Evolutionary conservation across 768 basidiomycete species (phyloP).

Genomic region (Exidia glandulosa): DNA sequence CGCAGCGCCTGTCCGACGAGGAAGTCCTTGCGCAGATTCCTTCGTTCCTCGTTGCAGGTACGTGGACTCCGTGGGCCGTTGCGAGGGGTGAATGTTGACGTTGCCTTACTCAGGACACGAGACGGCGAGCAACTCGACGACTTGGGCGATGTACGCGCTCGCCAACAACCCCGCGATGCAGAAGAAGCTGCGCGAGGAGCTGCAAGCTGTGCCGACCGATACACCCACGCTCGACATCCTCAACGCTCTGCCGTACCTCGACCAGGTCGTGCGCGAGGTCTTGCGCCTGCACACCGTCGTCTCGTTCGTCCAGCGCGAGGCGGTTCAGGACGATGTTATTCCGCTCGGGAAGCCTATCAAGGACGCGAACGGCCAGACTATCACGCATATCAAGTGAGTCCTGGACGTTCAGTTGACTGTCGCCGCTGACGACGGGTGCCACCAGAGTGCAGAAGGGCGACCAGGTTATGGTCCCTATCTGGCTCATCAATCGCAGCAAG

Average conservation of each 20-base stretch:
- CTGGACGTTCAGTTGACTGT: background rate
- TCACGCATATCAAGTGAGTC: slow-evolving; percentile 28
- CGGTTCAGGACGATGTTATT: slow-evolving; percentile 41
- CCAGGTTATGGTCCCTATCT: slow-evolving; percentile 16
- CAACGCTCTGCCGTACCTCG: background rate
- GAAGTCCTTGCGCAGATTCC: slow-evolving; percentile 9
- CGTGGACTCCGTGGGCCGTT: background rate
- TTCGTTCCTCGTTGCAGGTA: slow-evolving; percentile 9
- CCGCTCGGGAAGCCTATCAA: slow-evolving; percentile 38
- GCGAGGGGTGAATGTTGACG: background rate
- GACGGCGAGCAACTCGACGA: slow-evolving; percentile 42
- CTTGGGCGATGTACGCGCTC: slow-evolving; percentile 56
- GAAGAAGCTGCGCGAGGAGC: slow-evolving; percentile 48
- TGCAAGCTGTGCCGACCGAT: slow-evolving; percentile 13
- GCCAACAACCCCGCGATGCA: slow-evolving; percentile 49
- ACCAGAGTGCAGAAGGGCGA: slow-evolving; percentile 6
- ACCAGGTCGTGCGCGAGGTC: background rate
- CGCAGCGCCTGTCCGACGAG: slow-evolving; percentile 1
- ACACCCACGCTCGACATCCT: background rate
- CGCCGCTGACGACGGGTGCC: background rate
- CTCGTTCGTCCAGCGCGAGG: slow-evolving; percentile 29
- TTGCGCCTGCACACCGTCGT: slow-evolving; percentile 25
- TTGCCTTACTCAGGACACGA: slow-evolving; percentile 6
- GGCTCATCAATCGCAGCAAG: slow-evolving; percentile 17
- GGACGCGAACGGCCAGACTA: slow-evolving; percentile 31